Conservation (phyloP, 108 stramenopile genomes). For the Skeletonema grethae region DNA sequence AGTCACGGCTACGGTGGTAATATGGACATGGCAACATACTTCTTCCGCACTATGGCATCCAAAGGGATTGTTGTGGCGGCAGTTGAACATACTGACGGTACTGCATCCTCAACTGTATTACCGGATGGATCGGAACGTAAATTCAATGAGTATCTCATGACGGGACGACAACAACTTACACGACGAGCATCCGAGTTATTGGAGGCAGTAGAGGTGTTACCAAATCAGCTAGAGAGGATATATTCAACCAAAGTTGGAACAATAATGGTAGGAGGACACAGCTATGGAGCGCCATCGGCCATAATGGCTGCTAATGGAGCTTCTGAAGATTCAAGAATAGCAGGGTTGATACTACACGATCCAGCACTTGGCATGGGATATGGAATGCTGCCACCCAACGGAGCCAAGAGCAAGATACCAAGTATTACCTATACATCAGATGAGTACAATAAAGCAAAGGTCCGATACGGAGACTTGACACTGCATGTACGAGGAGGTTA, state of each 20-base stretch:
- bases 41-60: constrained; percentile 26
- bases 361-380: constrained; percentile 43
- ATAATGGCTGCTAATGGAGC: constrained; percentile 33
- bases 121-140: constrained; percentile 4
- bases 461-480: constrained; percentile 28
- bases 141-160: constrained; percentile 24
- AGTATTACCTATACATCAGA: constrained; percentile 24
- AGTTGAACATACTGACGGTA: constrained; percentile 36
- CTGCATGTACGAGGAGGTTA: constrained; percentile 12
- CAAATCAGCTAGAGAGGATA: neutral
- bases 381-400: constrained; percentile 24
- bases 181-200: constrained; percentile 31
- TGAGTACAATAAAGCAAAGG: constrained; percentile 19
- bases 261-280: constrained; percentile 27
- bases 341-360: constrained; percentile 29
- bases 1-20: constrained; percentile 30
- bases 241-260: constrained; percentile 4
- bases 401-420: constrained; percentile 21
- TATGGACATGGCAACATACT: constrained; percentile 27
- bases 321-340: neutral
- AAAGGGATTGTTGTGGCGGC: constrained; percentile 30
- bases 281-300: constrained; percentile 30
- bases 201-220: constrained; percentile 9
- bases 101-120: constrained; percentile 17
- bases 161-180: constrained; percentile 22